Evolutionary conservation across 768 basidiomycete species (phyloP).

Genomic region (Auriculariales sp.): DNA sequence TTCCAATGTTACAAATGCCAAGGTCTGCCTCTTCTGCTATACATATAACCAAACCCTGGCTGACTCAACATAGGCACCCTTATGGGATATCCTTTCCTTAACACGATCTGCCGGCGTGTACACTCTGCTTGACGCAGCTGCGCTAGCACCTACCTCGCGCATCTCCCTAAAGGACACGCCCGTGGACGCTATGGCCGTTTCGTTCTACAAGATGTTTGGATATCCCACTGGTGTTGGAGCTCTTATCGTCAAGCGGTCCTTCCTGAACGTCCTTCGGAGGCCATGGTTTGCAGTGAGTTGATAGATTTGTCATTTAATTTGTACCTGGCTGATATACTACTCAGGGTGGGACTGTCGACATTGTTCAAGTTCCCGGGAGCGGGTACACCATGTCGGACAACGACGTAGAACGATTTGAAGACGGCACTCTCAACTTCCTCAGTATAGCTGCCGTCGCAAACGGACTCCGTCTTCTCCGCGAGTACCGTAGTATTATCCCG

Average conservation of each 20-base stretch:
- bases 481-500: constrained; percentile 68
- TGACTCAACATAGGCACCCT: not conserved
- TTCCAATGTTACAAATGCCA: constrained; percentile 71
- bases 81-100: constrained; percentile 28
- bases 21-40: constrained; percentile 51
- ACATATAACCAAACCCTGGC: not conserved
- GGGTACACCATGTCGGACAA: constrained; percentile 2
- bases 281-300: constrained; percentile 53
- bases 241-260: constrained; percentile 56
- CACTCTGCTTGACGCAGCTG: constrained; percentile 68
- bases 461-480: constrained; percentile 61
- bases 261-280: constrained; percentile 42
- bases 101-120: constrained; percentile 51
- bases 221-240: constrained; percentile 79
- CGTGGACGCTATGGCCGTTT: constrained; percentile 71
- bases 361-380: constrained; percentile 68
- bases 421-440: constrained; percentile 76
- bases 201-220: constrained; percentile 86
- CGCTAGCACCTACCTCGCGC: constrained; percentile 55
- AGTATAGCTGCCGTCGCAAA: constrained; percentile 62
- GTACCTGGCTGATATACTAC: not conserved
- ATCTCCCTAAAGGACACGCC: constrained; percentile 51
- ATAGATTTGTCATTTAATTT: not conserved
- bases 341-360: constrained; percentile 57
- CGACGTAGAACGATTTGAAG: constrained; percentile 28